Base-by-base conservation (phyloP, 108 stramenopile genomes). In the Fragilariopsis cylindrus region DNA sequence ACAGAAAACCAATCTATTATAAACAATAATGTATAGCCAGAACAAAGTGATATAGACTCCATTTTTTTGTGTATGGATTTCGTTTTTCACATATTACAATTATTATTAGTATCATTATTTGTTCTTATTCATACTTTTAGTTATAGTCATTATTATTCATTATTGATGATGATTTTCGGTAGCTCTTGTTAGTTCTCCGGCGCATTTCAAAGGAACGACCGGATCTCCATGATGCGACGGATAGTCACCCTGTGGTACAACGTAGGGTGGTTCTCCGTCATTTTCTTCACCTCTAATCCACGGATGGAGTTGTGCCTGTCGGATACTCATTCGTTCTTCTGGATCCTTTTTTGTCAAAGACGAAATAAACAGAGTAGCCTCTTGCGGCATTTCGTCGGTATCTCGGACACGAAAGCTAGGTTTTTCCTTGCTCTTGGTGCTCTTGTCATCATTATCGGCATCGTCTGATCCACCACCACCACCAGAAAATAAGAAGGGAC, bases 241-340 rank as follows among this genome's bases (percentile, higher is more conserved):
- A 60, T 76, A 53, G 69, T 93, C 92, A 39, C 92, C 92, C 39
- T 87, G 85, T 19, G 83, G 80, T 21, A 89, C 74, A 15, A 55
- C 45, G 72, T 82, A 89, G 12, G 53, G 41, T 30, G 41, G 13
- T 65, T 89, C 88, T 52, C 67, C 67, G 18, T 49, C 16, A 16
- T 56, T 73, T 70, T 82, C 75, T 44, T 76, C 81, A 16, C 92
- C 92, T 53, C 78, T 77, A 45, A 93, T 87, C 80, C 83, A 93
- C 53, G 85, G 85, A 68, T 93, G 85, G 47, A 79, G 68, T 57
- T 93, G 92, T 5, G 92, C 92, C 46, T 89, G 86, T 40, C 92
- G 87, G 49, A 93, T 86, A 40, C 89, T 90, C 57, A 90, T 75
- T 7, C 92, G 86, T 53, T 88, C 78, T 45, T 84, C 83, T 4